Percentiles rank a stretch among this genome's conserved stretches.
These are phyloP conservation scores for Macrophomina pseudophaseolina DNA, from an alignment of 2,329 filamentous ascomycete genomes.

Conservation along the genomic window DNA sequence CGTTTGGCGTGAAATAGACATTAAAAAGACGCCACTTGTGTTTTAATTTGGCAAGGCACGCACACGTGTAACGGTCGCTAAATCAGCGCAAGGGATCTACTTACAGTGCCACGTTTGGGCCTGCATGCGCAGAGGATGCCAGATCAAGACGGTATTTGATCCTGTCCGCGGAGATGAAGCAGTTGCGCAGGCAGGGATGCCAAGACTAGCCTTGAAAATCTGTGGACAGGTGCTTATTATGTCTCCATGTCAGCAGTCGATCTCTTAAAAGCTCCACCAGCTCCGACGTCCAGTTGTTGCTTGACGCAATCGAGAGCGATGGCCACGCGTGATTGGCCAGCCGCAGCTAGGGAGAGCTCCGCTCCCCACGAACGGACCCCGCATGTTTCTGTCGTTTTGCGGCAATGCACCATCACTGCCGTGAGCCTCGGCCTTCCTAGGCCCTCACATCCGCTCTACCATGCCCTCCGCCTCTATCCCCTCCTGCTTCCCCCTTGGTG, in stretches of 20 bases:
- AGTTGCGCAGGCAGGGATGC: too few relatives aligned
- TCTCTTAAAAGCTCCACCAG: neutral
- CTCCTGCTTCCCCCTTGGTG: neutral
- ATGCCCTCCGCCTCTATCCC: slow-evolving; percentile 5
- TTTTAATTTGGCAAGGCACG: too few relatives aligned
- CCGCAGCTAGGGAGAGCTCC: slow-evolving; percentile 4
- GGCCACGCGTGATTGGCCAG: neutral
- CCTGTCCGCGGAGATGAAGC: neutral
- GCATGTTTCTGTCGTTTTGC: slow-evolving; percentile 1
- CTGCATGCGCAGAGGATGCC: too few relatives aligned
- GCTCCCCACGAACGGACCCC: neutral
- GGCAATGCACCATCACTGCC: slow-evolving; percentile 12
- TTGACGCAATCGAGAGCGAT: neutral
- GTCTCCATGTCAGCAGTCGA: too few relatives aligned
- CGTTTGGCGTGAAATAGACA: too few relatives aligned
- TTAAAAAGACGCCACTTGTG: too few relatives aligned
- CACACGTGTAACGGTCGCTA: too few relatives aligned
- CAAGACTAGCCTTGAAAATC: too few relatives aligned
- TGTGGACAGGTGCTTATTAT: too few relatives aligned
- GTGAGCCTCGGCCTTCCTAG: slow-evolving; percentile 1
- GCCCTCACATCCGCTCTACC: neutral
- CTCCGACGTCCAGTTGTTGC: neutral
- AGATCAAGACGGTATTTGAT: too few relatives aligned
- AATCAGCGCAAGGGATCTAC: too few relatives aligned
- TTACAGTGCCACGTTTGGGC: too few relatives aligned